Conservation (phyloP, 1,284 basidiomycete species). For the Irpex sp. region DNA sequence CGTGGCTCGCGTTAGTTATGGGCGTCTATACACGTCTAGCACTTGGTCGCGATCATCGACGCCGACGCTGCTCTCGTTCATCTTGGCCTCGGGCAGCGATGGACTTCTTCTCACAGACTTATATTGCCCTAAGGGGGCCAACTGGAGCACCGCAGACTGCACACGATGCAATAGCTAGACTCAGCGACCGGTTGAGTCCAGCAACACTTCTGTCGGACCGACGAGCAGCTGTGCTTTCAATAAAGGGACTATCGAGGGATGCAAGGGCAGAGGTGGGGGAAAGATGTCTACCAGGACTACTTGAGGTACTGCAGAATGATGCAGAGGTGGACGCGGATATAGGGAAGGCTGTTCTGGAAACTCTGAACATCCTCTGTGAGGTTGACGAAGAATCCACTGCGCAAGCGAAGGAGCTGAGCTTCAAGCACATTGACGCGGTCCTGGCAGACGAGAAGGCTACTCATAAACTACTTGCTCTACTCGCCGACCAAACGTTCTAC, state of each 20-base stretch:
- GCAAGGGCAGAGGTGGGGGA: conserved; percentile 87
- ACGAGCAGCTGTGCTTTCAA: conserved; percentile 84
- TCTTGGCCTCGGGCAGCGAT: conserved; percentile 31
- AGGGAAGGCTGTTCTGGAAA: conserved; percentile 88
- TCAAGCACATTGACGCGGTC: conserved; percentile 71
- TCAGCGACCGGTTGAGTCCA: conserved; percentile 87
- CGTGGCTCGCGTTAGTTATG: not conserved
- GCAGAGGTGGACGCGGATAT: conserved; percentile 87
- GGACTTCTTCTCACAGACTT: conserved; percentile 81
- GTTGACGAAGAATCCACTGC: conserved; percentile 42
- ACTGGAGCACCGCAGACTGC: conserved; percentile 80
- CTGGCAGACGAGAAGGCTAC: conserved; percentile 69
- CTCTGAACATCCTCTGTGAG: conserved; percentile 76
- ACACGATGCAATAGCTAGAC: conserved; percentile 79
- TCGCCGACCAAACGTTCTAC: conserved; percentile 81
- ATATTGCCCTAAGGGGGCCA: conserved; percentile 75
- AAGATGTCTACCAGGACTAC: conserved; percentile 69
- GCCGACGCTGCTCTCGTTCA: not conserved
- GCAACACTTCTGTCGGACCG: conserved; percentile 86
- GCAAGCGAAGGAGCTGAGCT: conserved; percentile 58
- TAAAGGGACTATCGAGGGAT: conserved; percentile 91
- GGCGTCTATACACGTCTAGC: not conserved
- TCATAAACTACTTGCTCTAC: conserved; percentile 76
- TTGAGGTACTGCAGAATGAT: conserved; percentile 82
- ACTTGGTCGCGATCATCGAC: not conserved